A percentile compares a stretch with the other conserved stretches of the same genome.
Evolutionary conservation across 495 filamentous ascomycete species (phyloP).

Genomic region (Letharia lupina): DNA sequence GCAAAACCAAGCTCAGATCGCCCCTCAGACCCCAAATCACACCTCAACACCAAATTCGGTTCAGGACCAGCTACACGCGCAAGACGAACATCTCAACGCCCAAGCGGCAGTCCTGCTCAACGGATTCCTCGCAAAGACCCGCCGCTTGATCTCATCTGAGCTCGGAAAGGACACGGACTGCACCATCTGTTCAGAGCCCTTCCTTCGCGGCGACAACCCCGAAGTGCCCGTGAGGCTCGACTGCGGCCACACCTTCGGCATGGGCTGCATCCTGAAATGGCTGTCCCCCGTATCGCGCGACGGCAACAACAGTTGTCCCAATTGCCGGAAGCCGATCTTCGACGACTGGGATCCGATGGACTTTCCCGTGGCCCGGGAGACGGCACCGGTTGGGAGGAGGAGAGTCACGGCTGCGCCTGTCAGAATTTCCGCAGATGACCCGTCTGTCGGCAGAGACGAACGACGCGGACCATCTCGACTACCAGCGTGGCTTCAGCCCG

Average conservation of each 20-base stretch:
- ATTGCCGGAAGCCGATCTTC: not conserved
- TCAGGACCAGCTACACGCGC: not conserved
- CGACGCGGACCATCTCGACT: too few species aligned
- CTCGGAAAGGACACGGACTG: not conserved
- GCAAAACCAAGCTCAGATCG: too few species aligned
- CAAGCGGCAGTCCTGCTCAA: not conserved
- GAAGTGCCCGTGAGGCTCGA: not conserved
- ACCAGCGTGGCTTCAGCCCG: too few species aligned
- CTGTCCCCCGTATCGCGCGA: not conserved
- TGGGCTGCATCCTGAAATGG: conserved; percentile 5
- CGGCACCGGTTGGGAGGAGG: not conserved
- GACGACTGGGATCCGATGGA: not conserved
- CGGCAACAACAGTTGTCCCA: not conserved
- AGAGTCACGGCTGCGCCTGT: too few species aligned
- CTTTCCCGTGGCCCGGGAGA: not conserved
- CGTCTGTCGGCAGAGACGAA: too few species aligned
- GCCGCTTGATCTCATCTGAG: not conserved
- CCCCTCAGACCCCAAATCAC: not conserved
- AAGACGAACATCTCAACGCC: not conserved
- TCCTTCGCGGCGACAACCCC: not conserved
- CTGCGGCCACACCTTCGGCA: conserved; percentile 11
- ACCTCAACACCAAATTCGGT: not conserved
- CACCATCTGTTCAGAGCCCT: not conserved
- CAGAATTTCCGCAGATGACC: too few species aligned
- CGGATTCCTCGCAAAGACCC: not conserved